A percentile compares a stretch with the other conserved stretches of the same genome.
These are phyloP conservation scores for Pseudozyma pruni DNA, from an alignment of 1,284 basidiomycete genomes.

Conservation along the genomic window DNA sequence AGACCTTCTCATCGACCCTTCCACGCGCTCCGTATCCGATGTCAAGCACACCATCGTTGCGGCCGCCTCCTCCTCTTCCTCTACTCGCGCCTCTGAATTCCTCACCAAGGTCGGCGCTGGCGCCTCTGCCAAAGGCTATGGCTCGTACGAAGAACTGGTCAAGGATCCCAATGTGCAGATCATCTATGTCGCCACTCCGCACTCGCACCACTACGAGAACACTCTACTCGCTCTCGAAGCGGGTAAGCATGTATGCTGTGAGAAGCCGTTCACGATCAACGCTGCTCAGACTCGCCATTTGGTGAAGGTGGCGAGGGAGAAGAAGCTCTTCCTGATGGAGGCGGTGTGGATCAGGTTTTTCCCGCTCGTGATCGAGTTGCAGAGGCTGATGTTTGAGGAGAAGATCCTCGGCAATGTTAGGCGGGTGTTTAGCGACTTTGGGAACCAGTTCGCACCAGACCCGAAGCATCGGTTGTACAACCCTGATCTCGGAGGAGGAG, in stretches of 20 bases:
- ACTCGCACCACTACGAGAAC: constrained; percentile 84
- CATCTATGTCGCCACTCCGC: constrained; percentile 78
- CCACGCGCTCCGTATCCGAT: constrained; percentile 75
- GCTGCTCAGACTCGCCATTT: constrained; percentile 73
- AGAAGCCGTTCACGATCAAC: constrained; percentile 70
- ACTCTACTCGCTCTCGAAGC: constrained; percentile 80
- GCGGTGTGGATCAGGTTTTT: constrained; percentile 62
- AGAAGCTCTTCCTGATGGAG: constrained; percentile 61
- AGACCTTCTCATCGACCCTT: constrained; percentile 68
- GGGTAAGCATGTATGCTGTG: constrained; percentile 78
- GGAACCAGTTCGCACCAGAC: constrained; percentile 44
- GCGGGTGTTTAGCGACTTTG: constrained; percentile 49
- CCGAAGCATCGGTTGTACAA: constrained; percentile 82
- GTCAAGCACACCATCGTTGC: constrained; percentile 80
- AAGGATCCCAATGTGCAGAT: constrained; percentile 74
- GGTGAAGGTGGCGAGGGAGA: constrained; percentile 75
- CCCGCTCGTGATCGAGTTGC: constrained; percentile 49
- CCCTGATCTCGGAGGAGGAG: constrained; percentile 83
- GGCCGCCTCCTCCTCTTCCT: constrained; percentile 76
- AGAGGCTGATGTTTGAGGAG: constrained; percentile 48
- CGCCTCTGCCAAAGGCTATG: constrained; percentile 76
- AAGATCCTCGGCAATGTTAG: constrained; percentile 43
- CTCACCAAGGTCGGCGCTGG: constrained; percentile 71
- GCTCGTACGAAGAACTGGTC: constrained; percentile 81
- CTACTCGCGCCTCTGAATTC: constrained; percentile 78